Evolutionary conservation across 2,329 filamentous ascomycete genomes (phyloP).

Genomic region (Colletotrichum tropicale): DNA sequence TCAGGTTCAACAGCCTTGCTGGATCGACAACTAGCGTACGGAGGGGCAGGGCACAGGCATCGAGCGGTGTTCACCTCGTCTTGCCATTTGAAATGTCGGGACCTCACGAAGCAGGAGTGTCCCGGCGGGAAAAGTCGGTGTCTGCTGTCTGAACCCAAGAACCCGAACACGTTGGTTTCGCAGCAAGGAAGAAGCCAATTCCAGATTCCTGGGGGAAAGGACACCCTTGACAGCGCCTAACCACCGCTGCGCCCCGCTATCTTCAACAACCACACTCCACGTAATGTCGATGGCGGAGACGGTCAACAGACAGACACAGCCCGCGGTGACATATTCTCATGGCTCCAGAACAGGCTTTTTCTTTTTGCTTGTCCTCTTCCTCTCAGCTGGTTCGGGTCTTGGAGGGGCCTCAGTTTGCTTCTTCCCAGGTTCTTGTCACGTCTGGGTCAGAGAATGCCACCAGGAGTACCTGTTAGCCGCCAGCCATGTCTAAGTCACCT

Average conservation of each 20-base stretch:
- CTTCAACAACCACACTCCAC: not conserved
- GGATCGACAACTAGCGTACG: slow-evolving; percentile 9
- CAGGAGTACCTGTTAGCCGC: not conserved
- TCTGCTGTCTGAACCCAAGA: not conserved
- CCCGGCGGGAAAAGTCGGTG: slow-evolving; percentile 15
- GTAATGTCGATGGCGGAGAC: not conserved
- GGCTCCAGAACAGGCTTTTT: not conserved
- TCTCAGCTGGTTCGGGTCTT: not conserved
- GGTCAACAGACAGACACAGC: not conserved
- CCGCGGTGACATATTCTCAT: not conserved
- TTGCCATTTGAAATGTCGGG: not conserved
- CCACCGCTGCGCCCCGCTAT: not conserved
- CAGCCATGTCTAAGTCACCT: not conserved
- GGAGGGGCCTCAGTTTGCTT: not conserved
- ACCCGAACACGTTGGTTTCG: slow-evolving; percentile 8
- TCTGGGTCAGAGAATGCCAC: not conserved
- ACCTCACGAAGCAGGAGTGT: slow-evolving; percentile 2
- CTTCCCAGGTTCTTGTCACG: not conserved
- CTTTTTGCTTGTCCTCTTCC: not conserved
- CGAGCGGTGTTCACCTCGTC: not conserved
- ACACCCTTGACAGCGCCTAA: not conserved
- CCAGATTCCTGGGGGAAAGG: not conserved
- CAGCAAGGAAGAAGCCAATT: slow-evolving; percentile 12
- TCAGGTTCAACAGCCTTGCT: not conserved
- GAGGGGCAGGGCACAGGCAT: not conserved